Evolutionary conservation across 2,329 filamentous ascomycete species (phyloP), one percentile per base, ranked within the genome.

Genomic region (Colletotrichum higginsianum): DNA sequence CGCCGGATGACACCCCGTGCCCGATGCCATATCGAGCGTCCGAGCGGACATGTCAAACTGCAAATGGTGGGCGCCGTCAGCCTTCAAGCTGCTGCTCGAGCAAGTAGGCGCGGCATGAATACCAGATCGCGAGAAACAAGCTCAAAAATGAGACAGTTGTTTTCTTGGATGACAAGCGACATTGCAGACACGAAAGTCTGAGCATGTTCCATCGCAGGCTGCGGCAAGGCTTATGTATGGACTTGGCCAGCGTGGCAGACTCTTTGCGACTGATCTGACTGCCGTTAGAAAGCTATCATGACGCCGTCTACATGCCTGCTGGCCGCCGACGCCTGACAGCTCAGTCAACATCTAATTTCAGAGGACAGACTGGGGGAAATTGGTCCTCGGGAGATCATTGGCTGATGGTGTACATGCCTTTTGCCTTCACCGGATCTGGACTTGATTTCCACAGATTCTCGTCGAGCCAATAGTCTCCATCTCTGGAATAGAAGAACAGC

Each of bases 21-120:
- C 35, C n/a, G 9, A 38, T 42, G 66, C 56, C 57, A 8, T 23
- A 30, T 49, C 18, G 61, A 53, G 35, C 61, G 44, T 52, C 67
- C 50, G 70, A 71, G 70, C 70, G 70, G 57, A 40, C 61, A 61
- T 61, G 67, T 66, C 70, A 72, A 53, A 47, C 61, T 58, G 47
- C 55, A 70, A 23, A 18, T 50, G 50, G 44, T 47, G 49, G 26
- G 47, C 53, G 47, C 60, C 60, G 35, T 71, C 26, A 52, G 60
- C 55, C 30, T 42, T 61, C 26, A 35, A 30, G 55, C 30, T 9
- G 30, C 30, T 9, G 8, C 18, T 42, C 16, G 16, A 46, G 40
- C 21, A 23, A 47, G 52, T n/a, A 21, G 23, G 16, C 7, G 9
- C 50, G 42, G 26, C 15, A 15, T 26, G 11, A 16, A 55, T 9